Conservation (phyloP, 2,329 filamentous ascomycete species). For the Blastomyces silverae region DNA sequence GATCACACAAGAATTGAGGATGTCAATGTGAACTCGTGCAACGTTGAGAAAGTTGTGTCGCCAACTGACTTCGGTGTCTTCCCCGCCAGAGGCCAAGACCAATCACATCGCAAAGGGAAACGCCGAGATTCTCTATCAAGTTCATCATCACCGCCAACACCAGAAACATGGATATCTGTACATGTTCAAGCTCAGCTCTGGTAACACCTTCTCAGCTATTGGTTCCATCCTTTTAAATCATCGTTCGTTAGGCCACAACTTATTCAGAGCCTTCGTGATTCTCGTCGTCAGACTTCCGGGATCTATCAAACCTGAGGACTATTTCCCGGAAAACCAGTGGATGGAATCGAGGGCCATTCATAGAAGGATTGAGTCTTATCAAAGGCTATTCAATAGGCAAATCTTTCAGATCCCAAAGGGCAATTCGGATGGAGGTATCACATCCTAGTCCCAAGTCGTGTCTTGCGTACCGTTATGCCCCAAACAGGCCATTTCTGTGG, state of each 20-base stretch:
- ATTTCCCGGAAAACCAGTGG: not conserved
- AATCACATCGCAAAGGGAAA: not conserved
- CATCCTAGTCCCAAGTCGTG: not conserved
- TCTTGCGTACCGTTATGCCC: not conserved
- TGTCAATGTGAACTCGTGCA: not conserved
- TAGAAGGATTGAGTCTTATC: not conserved
- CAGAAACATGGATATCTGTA: not conserved
- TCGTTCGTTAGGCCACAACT: not conserved
- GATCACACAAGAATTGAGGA: not conserved
- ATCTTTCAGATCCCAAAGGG: not conserved
- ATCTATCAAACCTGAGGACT: not conserved
- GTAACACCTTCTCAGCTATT: not conserved
- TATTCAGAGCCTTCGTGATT: not conserved
- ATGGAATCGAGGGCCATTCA: not conserved
- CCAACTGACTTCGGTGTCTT: not conserved
- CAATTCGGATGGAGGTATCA: not conserved
- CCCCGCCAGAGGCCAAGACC: not conserved
- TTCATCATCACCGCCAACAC: not conserved
- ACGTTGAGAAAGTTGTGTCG: not conserved
- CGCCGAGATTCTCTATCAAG: not conserved
- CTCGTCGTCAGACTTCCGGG: not conserved
- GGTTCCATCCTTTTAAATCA: not conserved
- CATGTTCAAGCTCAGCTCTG: not conserved
- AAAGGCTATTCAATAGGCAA: not conserved
- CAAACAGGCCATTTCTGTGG: not conserved